Base-by-base conservation (phyloP, 495 filamentous ascomycete species). In the Penicillium atrosanguineum region DNA sequence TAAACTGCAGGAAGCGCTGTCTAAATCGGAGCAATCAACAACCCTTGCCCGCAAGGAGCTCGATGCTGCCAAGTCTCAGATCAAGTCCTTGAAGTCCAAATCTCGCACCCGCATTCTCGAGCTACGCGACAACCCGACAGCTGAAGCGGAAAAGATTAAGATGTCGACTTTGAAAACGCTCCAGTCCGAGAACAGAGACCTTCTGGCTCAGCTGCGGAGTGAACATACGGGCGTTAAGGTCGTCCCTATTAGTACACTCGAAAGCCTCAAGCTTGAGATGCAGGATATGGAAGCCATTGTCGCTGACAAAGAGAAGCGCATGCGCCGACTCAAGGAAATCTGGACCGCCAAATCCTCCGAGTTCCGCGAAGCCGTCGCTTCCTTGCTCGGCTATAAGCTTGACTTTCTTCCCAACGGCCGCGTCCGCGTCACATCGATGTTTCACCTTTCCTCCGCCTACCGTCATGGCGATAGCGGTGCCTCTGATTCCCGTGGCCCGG, bases 321-420 rank as follows among this genome's bases (percentile, higher is more conserved):
- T 88, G 60, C 80, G 84, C 15, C 86, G 94, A 12, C 83, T 96
- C 37, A 93, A 91, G 56, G 86, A 96, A 59, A 92, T 97, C 53
- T 99, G 89, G 85, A 79, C 81, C 3, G 79, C 87, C 52, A 97
- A 97, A 67, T 87, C 87, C 12, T 83, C 85, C 56, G 94, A 97
- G 70, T 96, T 97, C 77, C 87, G 94, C 12, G 90, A 97, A 70
- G 89, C 91, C 3, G 90, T 97, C 34, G 87, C 89, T 57, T 87
- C 83, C 44, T 79, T 96, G 3, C 79, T 99, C 2, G 94, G 94
- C 0, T 97, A 88, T 85, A 91, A 91, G 48, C 81, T 97, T 31
- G 88, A 95, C 46, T 96, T 97, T 73, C 82, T 96, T 63, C 89
- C 89, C 2, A 95, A 93, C 62, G 94, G 94, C 18, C 91, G 92